Evolutionary conservation across 768 basidiomycete species (phyloP).

Genomic region (Pleurotus pulmonarius): DNA sequence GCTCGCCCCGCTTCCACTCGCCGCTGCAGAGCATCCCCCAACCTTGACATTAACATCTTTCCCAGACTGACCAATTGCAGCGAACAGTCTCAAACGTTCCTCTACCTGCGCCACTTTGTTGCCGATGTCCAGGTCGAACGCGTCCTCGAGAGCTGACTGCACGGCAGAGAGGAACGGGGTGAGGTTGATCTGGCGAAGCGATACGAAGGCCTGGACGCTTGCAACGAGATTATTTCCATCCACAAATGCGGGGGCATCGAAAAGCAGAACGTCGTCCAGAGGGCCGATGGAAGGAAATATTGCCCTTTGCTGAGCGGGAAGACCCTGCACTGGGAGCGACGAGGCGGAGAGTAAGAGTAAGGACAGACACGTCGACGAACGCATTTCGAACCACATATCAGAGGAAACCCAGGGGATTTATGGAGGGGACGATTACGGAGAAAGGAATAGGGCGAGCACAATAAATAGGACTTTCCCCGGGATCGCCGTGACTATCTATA

Average conservation of each 20-base stretch:
- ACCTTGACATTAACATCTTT: conserved; percentile 29
- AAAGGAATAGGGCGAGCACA: too few relatives aligned
- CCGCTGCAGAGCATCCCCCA: conserved; percentile 22
- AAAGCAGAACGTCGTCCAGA: conserved; percentile 31
- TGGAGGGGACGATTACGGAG: too few relatives aligned
- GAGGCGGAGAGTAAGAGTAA: background rate
- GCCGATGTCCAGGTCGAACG: conserved; percentile 27
- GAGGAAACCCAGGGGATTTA: too few relatives aligned
- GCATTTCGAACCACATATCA: background rate
- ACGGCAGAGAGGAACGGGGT: conserved; percentile 18
- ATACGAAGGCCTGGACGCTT: conserved; percentile 32
- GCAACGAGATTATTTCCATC: conserved; percentile 30
- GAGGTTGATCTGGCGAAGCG: conserved; percentile 24
- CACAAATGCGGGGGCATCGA: conserved; percentile 36
- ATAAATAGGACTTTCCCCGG: too few relatives aligned
- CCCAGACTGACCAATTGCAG: conserved; percentile 26
- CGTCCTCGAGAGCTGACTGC: conserved; percentile 16
- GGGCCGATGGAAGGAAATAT: conserved; percentile 14
- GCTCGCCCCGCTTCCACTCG: conserved; percentile 10
- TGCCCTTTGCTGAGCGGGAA: background rate
- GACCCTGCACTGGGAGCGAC: background rate
- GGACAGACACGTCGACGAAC: background rate
- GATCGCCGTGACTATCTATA: too few relatives aligned
- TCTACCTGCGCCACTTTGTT: conserved; percentile 21
- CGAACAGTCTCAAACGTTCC: conserved; percentile 29